A percentile compares a stretch with the other conserved stretches of the same genome.
Evolutionary conservation across 108 stramenopile genomes (phyloP).

Genomic region (Nitzschia sp.): DNA sequence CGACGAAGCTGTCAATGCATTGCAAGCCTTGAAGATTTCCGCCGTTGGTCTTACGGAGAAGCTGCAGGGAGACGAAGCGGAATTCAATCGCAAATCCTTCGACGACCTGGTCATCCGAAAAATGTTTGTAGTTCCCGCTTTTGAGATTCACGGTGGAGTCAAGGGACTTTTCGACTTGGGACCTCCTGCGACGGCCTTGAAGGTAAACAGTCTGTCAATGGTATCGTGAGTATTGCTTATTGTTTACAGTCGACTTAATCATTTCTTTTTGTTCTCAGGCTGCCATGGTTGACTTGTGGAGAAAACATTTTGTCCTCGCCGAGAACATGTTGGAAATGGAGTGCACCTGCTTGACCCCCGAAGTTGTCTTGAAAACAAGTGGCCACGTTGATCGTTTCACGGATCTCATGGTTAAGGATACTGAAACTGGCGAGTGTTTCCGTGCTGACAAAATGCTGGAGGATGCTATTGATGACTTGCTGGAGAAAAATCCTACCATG

Average conservation of each 20-base stretch:
- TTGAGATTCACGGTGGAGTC: slow-evolving; percentile 99
- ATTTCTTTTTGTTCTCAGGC: slow-evolving; percentile 50
- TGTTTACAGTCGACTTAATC: too few species aligned
- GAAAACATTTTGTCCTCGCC: slow-evolving; percentile 95
- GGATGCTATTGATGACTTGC: slow-evolving; percentile 95
- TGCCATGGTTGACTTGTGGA: slow-evolving; percentile 94
- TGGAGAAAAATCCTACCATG: slow-evolving; percentile 88
- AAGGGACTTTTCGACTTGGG: slow-evolving; percentile 99
- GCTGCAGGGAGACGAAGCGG: slow-evolving; percentile 43
- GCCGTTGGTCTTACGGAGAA: slow-evolving; percentile 58
- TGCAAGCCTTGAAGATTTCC: slow-evolving; percentile 77
- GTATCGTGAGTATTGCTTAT: too few species aligned
- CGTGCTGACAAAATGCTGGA: slow-evolving; percentile 98
- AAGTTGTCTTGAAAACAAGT: slow-evolving; percentile 94
- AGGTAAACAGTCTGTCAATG: too few species aligned
- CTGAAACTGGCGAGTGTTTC: slow-evolving; percentile 89
- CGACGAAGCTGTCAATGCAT: slow-evolving; percentile 69
- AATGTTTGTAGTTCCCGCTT: slow-evolving; percentile 98
- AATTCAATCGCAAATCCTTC: slow-evolving; percentile 89
- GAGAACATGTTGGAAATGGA: slow-evolving; percentile 99
- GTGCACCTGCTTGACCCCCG: slow-evolving; percentile 97
- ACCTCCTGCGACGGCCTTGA: slow-evolving; percentile 96
- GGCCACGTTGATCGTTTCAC: slow-evolving; percentile 99
- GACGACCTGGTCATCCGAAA: slow-evolving; percentile 96
- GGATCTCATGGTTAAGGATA: slow-evolving; percentile 99